These are phyloP conservation scores for Breynia disticha DNA, from an alignment of 441 rosid genomes.

Conservation along the genomic window DNA sequence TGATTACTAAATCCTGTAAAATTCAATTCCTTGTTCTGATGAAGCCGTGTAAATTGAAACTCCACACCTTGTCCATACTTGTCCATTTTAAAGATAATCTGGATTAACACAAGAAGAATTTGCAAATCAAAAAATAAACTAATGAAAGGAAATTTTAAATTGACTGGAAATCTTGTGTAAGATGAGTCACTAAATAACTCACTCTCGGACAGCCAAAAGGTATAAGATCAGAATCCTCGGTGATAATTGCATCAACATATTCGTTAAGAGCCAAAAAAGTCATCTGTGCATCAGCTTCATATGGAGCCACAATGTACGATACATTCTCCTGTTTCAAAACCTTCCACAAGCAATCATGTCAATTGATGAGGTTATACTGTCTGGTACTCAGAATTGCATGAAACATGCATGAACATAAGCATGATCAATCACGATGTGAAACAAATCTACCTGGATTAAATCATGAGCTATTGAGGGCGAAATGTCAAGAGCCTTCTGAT, in stretches of 20 bases:
- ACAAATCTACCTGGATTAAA: constrained; percentile 55
- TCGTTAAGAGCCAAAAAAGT: constrained; percentile 68
- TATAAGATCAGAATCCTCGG: constrained; percentile 97
- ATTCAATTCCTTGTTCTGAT: constrained; percentile 53
- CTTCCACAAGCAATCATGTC: constrained; percentile 34
- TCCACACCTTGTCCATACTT: constrained; percentile 92
- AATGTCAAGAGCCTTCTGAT: constrained; percentile 91
- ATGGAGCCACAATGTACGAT: constrained; percentile 80
- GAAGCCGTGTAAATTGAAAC: constrained; percentile 61
- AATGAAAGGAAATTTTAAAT: constrained; percentile 5
- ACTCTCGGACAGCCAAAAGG: constrained; percentile 97
- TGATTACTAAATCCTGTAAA: constrained; percentile 67
- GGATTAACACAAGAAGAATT: constrained; percentile 7
- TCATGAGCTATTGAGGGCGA: constrained; percentile 83
- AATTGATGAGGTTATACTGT: constrained; percentile 11
- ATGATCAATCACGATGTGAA: background rate
- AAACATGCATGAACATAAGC: background rate
- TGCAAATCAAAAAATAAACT: background rate
- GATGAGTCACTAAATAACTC: constrained; percentile 26
- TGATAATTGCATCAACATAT: constrained; percentile 82
- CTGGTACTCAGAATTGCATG: too few species aligned
- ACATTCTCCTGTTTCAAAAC: constrained; percentile 71
- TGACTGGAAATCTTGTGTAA: background rate
- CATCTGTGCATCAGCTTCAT: constrained; percentile 98
- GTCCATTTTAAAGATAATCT: constrained; percentile 95